Evolutionary conservation across 2,329 filamentous ascomycete species (phyloP).

Genomic region (Hypoxylon sp.): DNA sequence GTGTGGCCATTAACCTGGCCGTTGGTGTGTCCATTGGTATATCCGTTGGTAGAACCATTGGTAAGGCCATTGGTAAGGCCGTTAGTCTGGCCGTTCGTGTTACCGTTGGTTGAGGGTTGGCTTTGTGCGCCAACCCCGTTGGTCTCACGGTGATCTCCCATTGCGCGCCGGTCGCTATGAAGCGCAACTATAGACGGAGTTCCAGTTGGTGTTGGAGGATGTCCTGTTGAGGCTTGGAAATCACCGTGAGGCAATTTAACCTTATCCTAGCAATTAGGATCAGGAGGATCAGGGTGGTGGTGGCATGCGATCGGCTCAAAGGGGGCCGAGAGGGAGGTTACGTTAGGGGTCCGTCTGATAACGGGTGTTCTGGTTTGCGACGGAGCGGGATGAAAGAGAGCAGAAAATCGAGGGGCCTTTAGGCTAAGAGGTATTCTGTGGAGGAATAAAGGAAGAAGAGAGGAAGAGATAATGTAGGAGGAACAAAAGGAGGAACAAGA

Average conservation of each 20-base stretch:
- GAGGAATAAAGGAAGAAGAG: slow-evolving; percentile 11
- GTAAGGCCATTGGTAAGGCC: not conserved
- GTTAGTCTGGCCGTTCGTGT: slow-evolving; percentile 24
- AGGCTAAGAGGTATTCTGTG: slow-evolving; percentile 9
- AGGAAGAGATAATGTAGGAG: slow-evolving; percentile 17
- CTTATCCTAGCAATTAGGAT: slow-evolving; percentile 48
- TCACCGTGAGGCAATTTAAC: slow-evolving; percentile 48
- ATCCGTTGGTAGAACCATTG: slow-evolving; percentile 24
- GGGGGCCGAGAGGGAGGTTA: slow-evolving; percentile 33
- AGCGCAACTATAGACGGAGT: slow-evolving; percentile 28
- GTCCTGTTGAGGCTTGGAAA: slow-evolving; percentile 31
- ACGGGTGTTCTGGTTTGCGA: slow-evolving; percentile 29
- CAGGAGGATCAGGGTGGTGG: slow-evolving; percentile 11
- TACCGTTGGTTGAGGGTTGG: slow-evolving; percentile 26
- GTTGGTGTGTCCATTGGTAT: slow-evolving; percentile 32
- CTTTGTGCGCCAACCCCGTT: slow-evolving; percentile 43
- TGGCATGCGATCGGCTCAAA: slow-evolving; percentile 36
- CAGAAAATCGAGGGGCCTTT: slow-evolving; percentile 12
- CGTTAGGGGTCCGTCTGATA: slow-evolving; percentile 33
- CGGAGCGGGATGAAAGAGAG: slow-evolving; percentile 21
- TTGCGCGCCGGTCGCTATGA: slow-evolving; percentile 42
- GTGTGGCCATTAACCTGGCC: slow-evolving; percentile 25
- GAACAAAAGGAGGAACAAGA: slow-evolving; percentile 11
- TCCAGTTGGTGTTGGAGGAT: slow-evolving; percentile 18
- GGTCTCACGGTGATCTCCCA: slow-evolving; percentile 50